Base-by-base conservation (phyloP, 1,284 basidiomycete species). In the Chondrostereum purpureum region DNA sequence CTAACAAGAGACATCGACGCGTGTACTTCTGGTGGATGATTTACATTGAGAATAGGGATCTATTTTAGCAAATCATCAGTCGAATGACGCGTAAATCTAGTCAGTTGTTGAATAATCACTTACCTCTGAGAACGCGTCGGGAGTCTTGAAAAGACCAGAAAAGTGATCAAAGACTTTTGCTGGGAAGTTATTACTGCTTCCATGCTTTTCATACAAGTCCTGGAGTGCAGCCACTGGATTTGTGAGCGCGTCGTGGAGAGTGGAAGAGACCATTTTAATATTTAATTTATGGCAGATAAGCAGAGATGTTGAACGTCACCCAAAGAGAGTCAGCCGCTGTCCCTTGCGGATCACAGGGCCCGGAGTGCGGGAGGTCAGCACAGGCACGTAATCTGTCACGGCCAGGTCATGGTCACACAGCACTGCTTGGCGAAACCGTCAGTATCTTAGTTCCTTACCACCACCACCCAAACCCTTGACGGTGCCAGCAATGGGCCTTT, bases 1-100 rank as follows among this genome's bases (percentile, higher is more conserved):
- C 74, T 69, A 6, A 89, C 82, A 2, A 88, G 68, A 0, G 77
- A 63, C 11, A 75, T 67, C 48, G 70, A 64, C 13, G 56, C 56
- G 52, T 77, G 69, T 3, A 61, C 61, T 38, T 72, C 65, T 18
- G 78, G 77, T 3, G 78, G 70, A 52, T 67, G 60, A 0, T 57
- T 51, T 3, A 69, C 56, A 57, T 74, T 65, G 17, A 86, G 66
- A 4, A 63, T 49, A 1, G 81, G 77, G 23, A 86, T 80, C 78
- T 85, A 49, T 34, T 42, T 16, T 12, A 23, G 37, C 14, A 35
- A 24, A 35, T 19, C 23, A 19, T 23, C 19, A 42, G 41, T n/a
- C 8, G 21, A 21, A 24, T 44, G n/a, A n/a, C n/a, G n/a, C n/a
- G n/a, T n/a, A n/a, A n/a, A n/a, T n/a, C n/a, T n/a, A n/a, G n/a